Evolutionary conservation across 129 eudicot species (phyloP).

Genomic region (Pulicaria dysenterica): DNA sequence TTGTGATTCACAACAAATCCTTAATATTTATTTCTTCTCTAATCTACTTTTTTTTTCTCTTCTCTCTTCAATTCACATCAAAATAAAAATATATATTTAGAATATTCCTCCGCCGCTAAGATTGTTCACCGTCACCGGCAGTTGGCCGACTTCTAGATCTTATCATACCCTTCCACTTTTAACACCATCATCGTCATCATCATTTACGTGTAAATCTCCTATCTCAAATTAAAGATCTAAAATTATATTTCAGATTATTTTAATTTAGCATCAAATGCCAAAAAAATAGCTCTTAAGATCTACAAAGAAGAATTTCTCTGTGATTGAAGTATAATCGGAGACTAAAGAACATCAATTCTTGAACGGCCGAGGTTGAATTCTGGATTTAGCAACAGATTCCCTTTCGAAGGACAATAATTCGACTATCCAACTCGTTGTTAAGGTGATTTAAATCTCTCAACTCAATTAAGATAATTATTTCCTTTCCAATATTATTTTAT

Average conservation of each 20-base stretch:
- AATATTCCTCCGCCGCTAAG: conserved; percentile 24
- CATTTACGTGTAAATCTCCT: conserved; percentile 12
- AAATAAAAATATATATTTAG: background rate
- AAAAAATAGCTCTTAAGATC: conserved; percentile 3
- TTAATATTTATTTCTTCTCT: too few species aligned
- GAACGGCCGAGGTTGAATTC: background rate
- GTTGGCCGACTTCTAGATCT: conserved; percentile 5
- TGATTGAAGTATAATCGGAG: conserved; percentile 1
- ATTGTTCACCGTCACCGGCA: conserved; percentile 29
- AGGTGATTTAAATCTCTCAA: conserved; percentile 18
- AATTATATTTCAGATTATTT: conserved; percentile 4
- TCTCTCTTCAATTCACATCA: background rate
- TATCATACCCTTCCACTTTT: background rate
- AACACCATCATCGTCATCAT: background rate
- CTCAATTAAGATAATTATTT: conserved; percentile 8
- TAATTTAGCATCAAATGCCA: conserved; percentile 22
- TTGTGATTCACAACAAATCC: too few species aligned
- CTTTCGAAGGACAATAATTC: conserved; percentile 2
- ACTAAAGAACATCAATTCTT: background rate
- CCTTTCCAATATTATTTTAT: background rate
- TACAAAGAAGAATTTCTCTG: conserved; percentile 8
- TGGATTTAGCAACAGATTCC: background rate
- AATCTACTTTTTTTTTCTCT: too few species aligned
- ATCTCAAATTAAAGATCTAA: background rate
- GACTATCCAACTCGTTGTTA: conserved; percentile 12